Evolutionary conservation across 805 yeast species (phyloP).

Genomic region (Ogataea methylovora): DNA sequence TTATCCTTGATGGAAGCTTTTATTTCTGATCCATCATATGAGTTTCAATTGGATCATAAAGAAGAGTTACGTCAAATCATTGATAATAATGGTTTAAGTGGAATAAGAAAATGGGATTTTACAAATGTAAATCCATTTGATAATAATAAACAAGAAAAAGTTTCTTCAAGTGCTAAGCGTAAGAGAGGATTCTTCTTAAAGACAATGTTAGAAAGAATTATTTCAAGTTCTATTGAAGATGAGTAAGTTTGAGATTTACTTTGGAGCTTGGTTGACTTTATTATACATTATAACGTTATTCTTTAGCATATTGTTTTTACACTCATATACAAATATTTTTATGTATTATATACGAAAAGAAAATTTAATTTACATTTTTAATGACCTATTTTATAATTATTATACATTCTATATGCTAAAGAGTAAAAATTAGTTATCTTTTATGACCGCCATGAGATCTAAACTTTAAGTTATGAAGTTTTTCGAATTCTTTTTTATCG

Average conservation of each 20-base stretch:
- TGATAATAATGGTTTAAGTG: slow-evolving; percentile 14
- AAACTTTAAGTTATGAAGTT: slow-evolving; percentile 10
- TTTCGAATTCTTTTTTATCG: slow-evolving; percentile 57
- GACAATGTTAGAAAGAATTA: slow-evolving; percentile 10
- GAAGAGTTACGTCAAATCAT: slow-evolving; percentile 9
- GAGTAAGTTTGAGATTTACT: too few relatives aligned
- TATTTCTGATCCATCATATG: slow-evolving; percentile 24
- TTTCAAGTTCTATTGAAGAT: slow-evolving; percentile 14
- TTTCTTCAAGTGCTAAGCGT: slow-evolving; percentile 2
- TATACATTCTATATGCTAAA: too few relatives aligned
- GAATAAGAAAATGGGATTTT: slow-evolving; percentile 13
- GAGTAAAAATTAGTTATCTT: too few relatives aligned
- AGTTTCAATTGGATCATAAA: slow-evolving; percentile 13
- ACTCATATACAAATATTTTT: too few relatives aligned
- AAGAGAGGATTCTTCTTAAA: slow-evolving; percentile 4
- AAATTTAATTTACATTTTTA: too few relatives aligned
- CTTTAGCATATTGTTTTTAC: not conserved
- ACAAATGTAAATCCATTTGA: slow-evolving; percentile 9
- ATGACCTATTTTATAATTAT: too few relatives aligned
- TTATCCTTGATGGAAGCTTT: slow-evolving; percentile 17
- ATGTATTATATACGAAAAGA: too few relatives aligned
- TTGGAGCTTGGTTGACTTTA: not conserved
- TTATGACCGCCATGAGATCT: slow-evolving; percentile 9
- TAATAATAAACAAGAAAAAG: not conserved
- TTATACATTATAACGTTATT: not conserved